Conservation (phyloP, 208 protist species). For the Tritrichomonas musculus region DNA sequence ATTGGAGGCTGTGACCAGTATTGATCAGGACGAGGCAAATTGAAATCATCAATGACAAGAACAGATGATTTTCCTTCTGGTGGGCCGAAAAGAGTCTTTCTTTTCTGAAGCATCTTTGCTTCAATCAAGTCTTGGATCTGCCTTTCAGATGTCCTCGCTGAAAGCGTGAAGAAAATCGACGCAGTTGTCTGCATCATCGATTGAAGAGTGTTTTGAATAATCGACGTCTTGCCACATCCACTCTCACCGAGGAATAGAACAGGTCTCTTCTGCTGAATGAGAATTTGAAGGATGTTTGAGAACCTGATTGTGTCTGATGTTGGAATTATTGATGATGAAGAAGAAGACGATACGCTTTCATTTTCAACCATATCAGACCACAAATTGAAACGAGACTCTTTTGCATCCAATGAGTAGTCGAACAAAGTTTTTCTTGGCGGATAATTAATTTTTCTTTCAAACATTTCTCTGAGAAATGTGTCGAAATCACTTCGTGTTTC, state of each 20-base stretch:
- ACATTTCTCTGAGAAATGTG: conserved; percentile 14
- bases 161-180: conserved; percentile 55
- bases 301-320: conserved; percentile 68
- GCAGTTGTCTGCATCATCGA: conserved; percentile 32
- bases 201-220: conserved; percentile 44
- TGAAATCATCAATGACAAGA: conserved; percentile 91
- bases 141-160: conserved; percentile 51
- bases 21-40: conserved; percentile 86
- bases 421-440: conserved; percentile 34
- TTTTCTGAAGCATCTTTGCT: conserved; percentile 67
- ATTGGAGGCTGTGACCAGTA: conserved; percentile 90
- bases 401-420: conserved; percentile 24
- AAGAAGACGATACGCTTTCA: conserved; percentile 53
- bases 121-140: conserved; percentile 58
- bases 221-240: conserved; percentile 58
- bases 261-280: conserved; percentile 38
- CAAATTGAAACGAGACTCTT: neutral
- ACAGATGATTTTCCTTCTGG: conserved; percentile 73
- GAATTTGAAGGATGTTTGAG: conserved; percentile 43
- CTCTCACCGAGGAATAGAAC: conserved; percentile 45
- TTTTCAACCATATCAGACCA: conserved; percentile 26
- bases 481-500: conserved; percentile 74
- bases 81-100: conserved; percentile 84
- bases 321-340: conserved; percentile 60
- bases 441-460: conserved; percentile 26